phyloP scores from a whole-genome alignment of 2,329 filamentous ascomycete genomes.

The Parasarocladium wereldwijsianum region DNA sequence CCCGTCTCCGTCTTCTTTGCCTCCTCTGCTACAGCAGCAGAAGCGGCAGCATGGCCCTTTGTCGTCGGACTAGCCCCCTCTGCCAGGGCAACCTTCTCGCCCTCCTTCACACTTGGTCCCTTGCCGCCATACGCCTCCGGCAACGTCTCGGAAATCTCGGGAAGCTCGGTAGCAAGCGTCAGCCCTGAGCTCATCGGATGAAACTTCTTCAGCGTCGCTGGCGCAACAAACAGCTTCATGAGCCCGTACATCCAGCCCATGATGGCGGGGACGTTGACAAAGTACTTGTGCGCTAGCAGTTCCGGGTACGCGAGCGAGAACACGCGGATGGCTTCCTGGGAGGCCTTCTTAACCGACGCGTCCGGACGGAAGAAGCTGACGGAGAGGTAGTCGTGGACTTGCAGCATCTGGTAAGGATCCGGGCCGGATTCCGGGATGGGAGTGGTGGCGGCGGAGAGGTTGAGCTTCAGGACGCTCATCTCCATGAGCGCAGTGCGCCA shows the following conservation, averaged over 20 bases:
- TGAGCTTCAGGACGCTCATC: conserved; percentile 60
- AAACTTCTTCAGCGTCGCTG: conserved; percentile 65
- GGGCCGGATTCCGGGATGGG: conserved; percentile 58
- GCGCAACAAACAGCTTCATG: conserved; percentile 61
- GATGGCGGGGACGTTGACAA: conserved; percentile 80
- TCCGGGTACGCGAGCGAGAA: conserved; percentile 81
- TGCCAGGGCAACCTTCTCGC: conserved; percentile 15
- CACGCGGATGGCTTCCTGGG: conserved; percentile 65
- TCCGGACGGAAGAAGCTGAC: conserved; percentile 79
- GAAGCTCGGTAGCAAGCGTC: conserved; percentile 48
- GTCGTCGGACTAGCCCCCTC: conserved; percentile 7
- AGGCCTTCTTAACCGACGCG: conserved; percentile 58
- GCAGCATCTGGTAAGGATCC: conserved; percentile 82
- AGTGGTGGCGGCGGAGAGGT: conserved; percentile 51
- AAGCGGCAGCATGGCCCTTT: conserved; percentile 6
- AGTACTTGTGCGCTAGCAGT: conserved; percentile 75
- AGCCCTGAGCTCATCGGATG: conserved; percentile 63
- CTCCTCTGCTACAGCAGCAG: too few relatives aligned
- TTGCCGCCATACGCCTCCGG: conserved; percentile 71
- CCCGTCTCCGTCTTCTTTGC: too few relatives aligned
- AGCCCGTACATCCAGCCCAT: conserved; percentile 78
- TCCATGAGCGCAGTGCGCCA: conserved; percentile 93
- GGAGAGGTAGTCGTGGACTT: conserved; percentile 85
- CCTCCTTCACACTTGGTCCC: conserved; percentile 27
- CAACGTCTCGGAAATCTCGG: conserved; percentile 44